These are phyloP conservation scores for Metschnikowia chrysomelidarum DNA, from an alignment of 805 yeast species.

Conservation along the genomic window DNA sequence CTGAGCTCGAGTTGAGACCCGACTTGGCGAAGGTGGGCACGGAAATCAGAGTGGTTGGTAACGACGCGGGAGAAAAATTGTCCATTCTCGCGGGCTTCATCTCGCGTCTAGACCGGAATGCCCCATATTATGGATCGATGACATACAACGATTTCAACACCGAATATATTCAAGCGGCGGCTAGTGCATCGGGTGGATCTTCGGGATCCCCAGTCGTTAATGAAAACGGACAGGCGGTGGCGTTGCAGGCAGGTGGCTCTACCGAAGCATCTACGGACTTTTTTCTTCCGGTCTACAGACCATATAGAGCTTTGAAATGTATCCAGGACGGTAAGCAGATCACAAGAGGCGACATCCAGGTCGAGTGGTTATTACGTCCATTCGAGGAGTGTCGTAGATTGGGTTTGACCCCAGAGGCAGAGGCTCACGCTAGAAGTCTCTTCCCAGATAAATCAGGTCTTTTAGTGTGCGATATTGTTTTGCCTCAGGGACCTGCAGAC, in stretches of 20 bases:
- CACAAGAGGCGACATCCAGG: constrained; percentile 89
- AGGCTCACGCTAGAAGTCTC: constrained; percentile 58
- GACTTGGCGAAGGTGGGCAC: constrained; percentile 87
- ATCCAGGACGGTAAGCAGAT: constrained; percentile 58
- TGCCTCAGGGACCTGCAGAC: constrained; percentile 86
- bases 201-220: constrained; percentile 96
- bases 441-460: constrained; percentile 79
- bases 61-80: constrained; percentile 93
- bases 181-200: constrained; percentile 93
- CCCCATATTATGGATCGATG: constrained; percentile 87
- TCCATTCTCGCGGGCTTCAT: constrained; percentile 87
- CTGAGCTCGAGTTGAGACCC: constrained; percentile 67
- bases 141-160: constrained; percentile 93
- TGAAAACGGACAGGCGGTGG: constrained; percentile 82
- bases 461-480: constrained; percentile 74
- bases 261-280: constrained; percentile 91
- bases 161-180: constrained; percentile 94
- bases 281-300: constrained; percentile 83
- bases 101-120: constrained; percentile 83
- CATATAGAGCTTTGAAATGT: constrained; percentile 75
- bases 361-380: constrained; percentile 83
- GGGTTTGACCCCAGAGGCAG: constrained; percentile 76
- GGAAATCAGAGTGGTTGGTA: constrained; percentile 92
- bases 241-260: constrained; percentile 92
- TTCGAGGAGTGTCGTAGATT: constrained; percentile 87